Conservation (phyloP, 495 filamentous ascomycete genomes). For the Neurospora sp. region DNA sequence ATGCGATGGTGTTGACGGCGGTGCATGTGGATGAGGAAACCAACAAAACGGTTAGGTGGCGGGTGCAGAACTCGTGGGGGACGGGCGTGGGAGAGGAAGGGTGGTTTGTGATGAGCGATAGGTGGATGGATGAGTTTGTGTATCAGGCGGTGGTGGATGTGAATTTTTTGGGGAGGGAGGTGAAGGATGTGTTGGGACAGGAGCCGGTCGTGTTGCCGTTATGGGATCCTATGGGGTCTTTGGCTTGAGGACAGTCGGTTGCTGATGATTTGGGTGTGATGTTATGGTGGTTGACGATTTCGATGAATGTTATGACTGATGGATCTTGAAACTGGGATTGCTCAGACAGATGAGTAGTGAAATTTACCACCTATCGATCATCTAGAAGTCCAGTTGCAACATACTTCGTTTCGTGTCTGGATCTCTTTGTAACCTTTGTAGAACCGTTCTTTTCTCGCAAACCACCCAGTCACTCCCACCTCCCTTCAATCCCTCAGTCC, state of each 20-base stretch:
- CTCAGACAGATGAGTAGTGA: not conserved
- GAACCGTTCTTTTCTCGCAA: not conserved
- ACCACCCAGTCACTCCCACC: not conserved
- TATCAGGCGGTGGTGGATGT: constrained; percentile 80
- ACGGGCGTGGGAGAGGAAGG: constrained; percentile 55
- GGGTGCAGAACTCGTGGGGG: constrained; percentile 83
- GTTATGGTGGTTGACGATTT: not conserved
- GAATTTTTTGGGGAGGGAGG: constrained; percentile 50
- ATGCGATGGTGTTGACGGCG: constrained; percentile 82
- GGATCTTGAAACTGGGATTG: not conserved
- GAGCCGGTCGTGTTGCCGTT: constrained; percentile 60
- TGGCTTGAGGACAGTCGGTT: constrained; percentile 45
- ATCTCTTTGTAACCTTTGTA: not conserved
- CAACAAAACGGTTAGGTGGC: constrained; percentile 59
- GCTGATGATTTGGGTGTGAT: not conserved
- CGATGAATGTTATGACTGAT: not conserved
- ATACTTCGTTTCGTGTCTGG: not conserved
- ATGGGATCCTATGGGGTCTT: constrained; percentile 83
- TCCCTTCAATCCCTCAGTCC: not conserved
- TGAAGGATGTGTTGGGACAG: constrained; percentile 58
- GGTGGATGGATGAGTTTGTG: constrained; percentile 77
- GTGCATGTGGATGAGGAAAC: constrained; percentile 60
- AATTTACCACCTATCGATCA: not conserved
- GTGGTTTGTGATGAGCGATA: constrained; percentile 80
- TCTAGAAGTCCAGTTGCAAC: not conserved